Conservation (phyloP, 2,329 filamentous ascomycete genomes). For the Onygenales sp. region DNA sequence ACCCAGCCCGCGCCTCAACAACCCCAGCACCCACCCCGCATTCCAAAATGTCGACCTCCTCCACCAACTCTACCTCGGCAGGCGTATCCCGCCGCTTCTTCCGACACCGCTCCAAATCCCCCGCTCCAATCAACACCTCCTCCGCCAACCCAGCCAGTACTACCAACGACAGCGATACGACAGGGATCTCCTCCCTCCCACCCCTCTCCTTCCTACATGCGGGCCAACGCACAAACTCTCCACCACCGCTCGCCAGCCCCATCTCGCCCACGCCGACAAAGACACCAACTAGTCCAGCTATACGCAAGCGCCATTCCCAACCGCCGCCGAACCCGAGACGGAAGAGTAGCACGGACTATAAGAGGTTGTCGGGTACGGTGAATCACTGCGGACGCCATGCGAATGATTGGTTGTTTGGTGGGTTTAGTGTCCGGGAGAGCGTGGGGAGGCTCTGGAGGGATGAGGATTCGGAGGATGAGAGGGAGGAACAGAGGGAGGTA, state of each 20-base stretch:
- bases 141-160: slow-evolving; percentile 9
- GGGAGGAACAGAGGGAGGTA: neutral
- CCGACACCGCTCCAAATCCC: slow-evolving; percentile 14
- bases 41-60: neutral
- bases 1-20: neutral
- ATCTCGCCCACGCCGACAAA: neutral
- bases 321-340: neutral
- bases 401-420: slow-evolving; percentile 44
- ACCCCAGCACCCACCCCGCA: neutral
- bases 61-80: slow-evolving; percentile 1
- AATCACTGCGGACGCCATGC: slow-evolving; percentile 40
- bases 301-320: slow-evolving; percentile 10
- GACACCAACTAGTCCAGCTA: neutral
- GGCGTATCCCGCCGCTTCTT: slow-evolving; percentile 10
- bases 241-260: slow-evolving; percentile 10
- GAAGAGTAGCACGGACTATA: slow-evolving; percentile 22
- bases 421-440: slow-evolving; percentile 38
- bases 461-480: slow-evolving; percentile 8
- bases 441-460: slow-evolving; percentile 24
- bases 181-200: neutral
- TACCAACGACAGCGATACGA: slow-evolving; percentile 5
- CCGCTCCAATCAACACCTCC: slow-evolving; percentile 12
- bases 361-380: slow-evolving; percentile 30
- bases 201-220: slow-evolving; percentile 4
- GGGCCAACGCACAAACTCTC: slow-evolving; percentile 10